A percentile compares a stretch with the other conserved stretches of the same genome.
Conservation (phyloP, 2,329 filamentous ascomycete species). For the Cladobotryum protrusum region DNA sequence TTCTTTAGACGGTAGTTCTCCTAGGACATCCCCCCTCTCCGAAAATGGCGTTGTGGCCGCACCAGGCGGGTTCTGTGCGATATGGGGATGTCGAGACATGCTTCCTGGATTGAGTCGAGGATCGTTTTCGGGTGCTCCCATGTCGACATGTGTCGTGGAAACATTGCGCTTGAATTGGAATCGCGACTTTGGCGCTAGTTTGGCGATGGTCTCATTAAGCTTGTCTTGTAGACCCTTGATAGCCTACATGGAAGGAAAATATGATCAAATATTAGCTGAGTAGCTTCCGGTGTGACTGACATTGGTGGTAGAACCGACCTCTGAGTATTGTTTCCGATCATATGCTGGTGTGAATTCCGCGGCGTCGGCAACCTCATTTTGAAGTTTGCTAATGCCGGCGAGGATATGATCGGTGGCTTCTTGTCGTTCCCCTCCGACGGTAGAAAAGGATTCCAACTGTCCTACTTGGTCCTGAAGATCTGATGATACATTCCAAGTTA, state of each 20-base stretch:
- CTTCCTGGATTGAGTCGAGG: slow-evolving; percentile 35
- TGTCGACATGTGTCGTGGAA: slow-evolving; percentile 31
- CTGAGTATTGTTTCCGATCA: slow-evolving; percentile 79
- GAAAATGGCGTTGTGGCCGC: slow-evolving; percentile 12
- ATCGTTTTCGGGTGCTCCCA: slow-evolving; percentile 38
- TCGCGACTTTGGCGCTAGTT: slow-evolving; percentile 66
- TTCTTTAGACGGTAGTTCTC: slow-evolving; percentile 33
- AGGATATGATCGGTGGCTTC: slow-evolving; percentile 78
- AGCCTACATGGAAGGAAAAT: slow-evolving; percentile 41
- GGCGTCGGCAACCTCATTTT: slow-evolving; percentile 78
- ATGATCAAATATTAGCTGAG: not conserved
- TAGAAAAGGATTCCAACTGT: slow-evolving; percentile 55
- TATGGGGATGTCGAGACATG: slow-evolving; percentile 24
- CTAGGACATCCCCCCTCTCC: slow-evolving; percentile 28
- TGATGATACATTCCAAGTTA: slow-evolving; percentile 29
- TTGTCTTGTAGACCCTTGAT: slow-evolving; percentile 78
- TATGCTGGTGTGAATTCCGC: slow-evolving; percentile 78
- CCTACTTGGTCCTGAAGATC: slow-evolving; percentile 72
- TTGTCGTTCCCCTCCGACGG: slow-evolving; percentile 64
- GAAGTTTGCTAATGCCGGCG: slow-evolving; percentile 71
- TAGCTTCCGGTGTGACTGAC: not conserved
- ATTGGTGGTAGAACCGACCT: slow-evolving; percentile 41
- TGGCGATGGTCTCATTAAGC: slow-evolving; percentile 62
- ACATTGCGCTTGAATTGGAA: slow-evolving; percentile 65
- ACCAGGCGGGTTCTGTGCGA: slow-evolving; percentile 10